Conservation (phyloP, 495 filamentous ascomycete genomes). For the Penicillium lagena region DNA sequence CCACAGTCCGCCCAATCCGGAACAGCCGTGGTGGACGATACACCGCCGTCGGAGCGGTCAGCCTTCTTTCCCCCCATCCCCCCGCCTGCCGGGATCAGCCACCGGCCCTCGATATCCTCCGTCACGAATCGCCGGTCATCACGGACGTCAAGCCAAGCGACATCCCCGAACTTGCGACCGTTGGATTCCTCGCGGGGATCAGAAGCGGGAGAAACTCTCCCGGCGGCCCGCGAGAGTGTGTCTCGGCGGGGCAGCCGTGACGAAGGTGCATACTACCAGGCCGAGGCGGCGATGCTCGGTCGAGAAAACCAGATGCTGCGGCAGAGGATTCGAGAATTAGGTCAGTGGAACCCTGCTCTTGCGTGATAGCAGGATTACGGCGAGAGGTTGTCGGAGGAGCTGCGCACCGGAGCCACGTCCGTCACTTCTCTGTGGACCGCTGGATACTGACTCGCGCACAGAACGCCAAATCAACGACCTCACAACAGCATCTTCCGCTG, state of each 20-base stretch:
- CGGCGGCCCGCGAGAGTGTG: constrained; percentile 18
- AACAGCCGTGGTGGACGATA: constrained; percentile 59
- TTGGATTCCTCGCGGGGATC: constrained; percentile 18
- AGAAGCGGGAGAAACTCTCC: constrained; percentile 23
- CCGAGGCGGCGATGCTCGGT: constrained; percentile 78
- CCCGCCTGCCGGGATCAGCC: constrained; percentile 21
- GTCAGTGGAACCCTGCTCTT: constrained; percentile 14
- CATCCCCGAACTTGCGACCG: constrained; percentile 32
- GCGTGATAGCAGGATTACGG: too few species aligned
- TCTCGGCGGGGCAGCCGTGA: constrained; percentile 52
- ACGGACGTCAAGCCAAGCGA: constrained; percentile 26
- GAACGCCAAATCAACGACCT: constrained; percentile 34
- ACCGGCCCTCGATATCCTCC: constrained; percentile 27
- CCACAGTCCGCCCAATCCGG: constrained; percentile 15
- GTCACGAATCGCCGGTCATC: constrained; percentile 47
- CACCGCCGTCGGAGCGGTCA: constrained; percentile 58
- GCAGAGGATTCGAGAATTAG: constrained; percentile 74
- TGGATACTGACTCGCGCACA: constrained; percentile 1
- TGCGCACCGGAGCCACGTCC: too few species aligned
- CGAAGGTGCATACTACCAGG: constrained; percentile 84
- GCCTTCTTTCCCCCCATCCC: constrained; percentile 39
- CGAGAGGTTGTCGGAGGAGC: too few species aligned
- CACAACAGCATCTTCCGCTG: constrained; percentile 8
- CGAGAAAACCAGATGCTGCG: constrained; percentile 94
- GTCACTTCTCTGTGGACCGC: neutral